Conservation (phyloP, 2,329 filamentous ascomycete species). For the Graphilbum sp. region DNA sequence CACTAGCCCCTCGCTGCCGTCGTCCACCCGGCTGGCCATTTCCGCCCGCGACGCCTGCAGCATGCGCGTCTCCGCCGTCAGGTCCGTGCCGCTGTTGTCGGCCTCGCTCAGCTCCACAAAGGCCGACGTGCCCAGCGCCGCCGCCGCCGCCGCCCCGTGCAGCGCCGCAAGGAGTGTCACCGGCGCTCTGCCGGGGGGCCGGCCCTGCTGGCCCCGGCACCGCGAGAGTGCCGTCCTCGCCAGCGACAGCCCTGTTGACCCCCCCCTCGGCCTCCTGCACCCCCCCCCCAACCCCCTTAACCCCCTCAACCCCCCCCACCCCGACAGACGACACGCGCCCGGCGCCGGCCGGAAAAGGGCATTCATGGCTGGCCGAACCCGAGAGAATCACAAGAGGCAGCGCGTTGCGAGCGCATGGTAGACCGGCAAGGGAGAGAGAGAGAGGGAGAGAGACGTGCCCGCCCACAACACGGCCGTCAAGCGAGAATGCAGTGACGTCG, state of each 20-base stretch:
- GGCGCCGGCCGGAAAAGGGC: background rate
- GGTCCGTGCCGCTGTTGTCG: conserved; percentile 29
- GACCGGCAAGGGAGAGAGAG: background rate
- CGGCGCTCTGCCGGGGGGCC: no score
- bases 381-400: background rate
- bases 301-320: no score
- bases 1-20: conserved; percentile 43
- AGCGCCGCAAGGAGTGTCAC: conserved; percentile 21
- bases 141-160: no score
- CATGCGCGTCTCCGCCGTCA: conserved; percentile 77
- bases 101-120: conserved; percentile 42
- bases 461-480: no score
- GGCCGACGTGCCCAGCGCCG: conserved; percentile 33
- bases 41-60: conserved; percentile 66
- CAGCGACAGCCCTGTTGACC: no score
- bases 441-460: no score
- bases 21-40: conserved; percentile 52
- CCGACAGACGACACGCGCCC: no score
- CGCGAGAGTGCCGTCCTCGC: no score
- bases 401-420: background rate
- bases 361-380: conserved; percentile 2
- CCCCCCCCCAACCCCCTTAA: no score
- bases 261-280: no score
- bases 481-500: no score
- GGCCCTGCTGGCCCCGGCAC: no score